Evolutionary conservation across 345 rosid genomes (phyloP), one percentile per base, ranked within the genome.

Genomic region (sweet orange (Citrus sinensis)): DNA sequence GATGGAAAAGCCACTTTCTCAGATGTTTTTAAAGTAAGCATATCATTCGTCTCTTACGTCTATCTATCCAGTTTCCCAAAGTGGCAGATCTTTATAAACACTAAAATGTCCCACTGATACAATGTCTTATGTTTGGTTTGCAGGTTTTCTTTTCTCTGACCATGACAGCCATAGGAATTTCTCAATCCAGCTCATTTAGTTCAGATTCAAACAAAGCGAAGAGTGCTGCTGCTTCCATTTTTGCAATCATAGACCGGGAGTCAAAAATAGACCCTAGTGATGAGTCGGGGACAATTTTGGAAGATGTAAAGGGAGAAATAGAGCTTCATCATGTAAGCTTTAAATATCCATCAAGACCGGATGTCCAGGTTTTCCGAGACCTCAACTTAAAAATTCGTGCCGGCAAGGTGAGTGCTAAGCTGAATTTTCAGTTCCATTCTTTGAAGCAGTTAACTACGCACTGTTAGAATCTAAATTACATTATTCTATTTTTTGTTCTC

Each of bases 101-200:
- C 20, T n/a, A 16, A 16, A 67, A 30, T 62, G 59, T 19, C 60
- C 14, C 59, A 9, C 63, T 20, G 10, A 61, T 40, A 22, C 30
- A 30, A 46, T 17, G 6, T 10, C 61, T 63, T 64, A 46, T 20
- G 7, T 24, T 13, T 42, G 40, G 59, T 58, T 60, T 55, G 69
- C 85, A 94, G 93, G 94, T 91, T 67, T 91, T 92, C 86, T 92
- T 94, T 73, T 94, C 93, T 54, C 82, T 94, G 71, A 86, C 90
- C 37, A 83, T 91, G 91, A 89, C 93, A 20, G 84, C 92, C 11
- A 14, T 87, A 7, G 94, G 87, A 64, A 90, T 94, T 55, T 85
- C 97, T 73, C 97, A 89, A 72, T 80, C 92, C 35, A 94, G 98
- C 83, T 85, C 95, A 37, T 19, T 91, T 29, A 81, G 88, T 80